phyloP scores from a whole-genome alignment of 345 rosid genomes.

The Arabis alpina region DNA sequence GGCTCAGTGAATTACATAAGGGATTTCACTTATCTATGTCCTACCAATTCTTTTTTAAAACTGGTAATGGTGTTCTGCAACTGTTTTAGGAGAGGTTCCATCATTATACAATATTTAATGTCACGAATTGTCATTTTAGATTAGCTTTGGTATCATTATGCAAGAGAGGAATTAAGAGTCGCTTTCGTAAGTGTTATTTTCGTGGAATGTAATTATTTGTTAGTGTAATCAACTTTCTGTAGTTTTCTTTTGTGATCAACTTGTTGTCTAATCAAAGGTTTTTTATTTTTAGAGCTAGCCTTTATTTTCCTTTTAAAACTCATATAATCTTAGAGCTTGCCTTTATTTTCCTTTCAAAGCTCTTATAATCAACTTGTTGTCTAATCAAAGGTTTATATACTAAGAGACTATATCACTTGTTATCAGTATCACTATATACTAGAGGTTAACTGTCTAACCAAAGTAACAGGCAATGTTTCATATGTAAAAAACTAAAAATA shows the following conservation, averaged over 20 bases:
- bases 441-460: too few species aligned
- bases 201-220: conserved; percentile 26
- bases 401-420: too few species aligned
- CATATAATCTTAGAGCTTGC: background rate
- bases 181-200: conserved; percentile 24
- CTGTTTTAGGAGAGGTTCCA: too few species aligned
- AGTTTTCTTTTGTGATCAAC: conserved; percentile 14
- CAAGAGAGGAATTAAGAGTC: conserved; percentile 2
- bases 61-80: too few species aligned
- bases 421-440: too few species aligned
- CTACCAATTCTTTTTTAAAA: too few species aligned
- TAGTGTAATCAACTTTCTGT: conserved; percentile 12
- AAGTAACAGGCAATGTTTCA: too few species aligned
- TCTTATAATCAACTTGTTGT: too few species aligned
- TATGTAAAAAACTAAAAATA: background rate
- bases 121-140: conserved; percentile 10
- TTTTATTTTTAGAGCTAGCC: conserved; percentile 1
- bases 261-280: background rate
- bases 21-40: too few species aligned
- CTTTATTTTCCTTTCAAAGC: conserved; percentile 5
- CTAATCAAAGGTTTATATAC: too few species aligned
- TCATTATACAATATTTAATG: background rate
- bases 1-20: background rate
- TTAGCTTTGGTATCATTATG: conserved; percentile 7
- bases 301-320: conserved; percentile 5